Conservation (phyloP, 345 rosid species). For the Arabidopsis suecica region DNA sequence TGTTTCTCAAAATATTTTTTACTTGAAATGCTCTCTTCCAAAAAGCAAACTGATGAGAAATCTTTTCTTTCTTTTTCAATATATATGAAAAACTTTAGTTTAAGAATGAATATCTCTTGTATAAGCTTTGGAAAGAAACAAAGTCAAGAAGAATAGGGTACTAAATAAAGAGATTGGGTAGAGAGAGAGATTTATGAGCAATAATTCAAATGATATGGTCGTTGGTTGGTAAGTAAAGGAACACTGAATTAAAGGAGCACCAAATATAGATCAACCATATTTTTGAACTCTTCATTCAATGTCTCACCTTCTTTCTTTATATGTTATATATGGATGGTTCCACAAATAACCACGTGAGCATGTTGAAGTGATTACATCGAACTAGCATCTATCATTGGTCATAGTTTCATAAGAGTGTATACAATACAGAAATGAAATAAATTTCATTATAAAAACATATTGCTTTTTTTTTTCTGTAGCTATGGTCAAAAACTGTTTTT, state of each 20-base stretch:
- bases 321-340: not conserved
- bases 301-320: constrained; percentile 16
- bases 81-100: not conserved
- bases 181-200: constrained; percentile 20
- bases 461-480: not conserved
- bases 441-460: not conserved
- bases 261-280: constrained; percentile 43
- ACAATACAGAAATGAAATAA: constrained; percentile 3
- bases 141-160: not conserved
- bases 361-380: not conserved
- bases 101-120: not conserved
- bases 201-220: constrained; percentile 19
- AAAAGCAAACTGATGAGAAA: not conserved
- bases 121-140: not conserved
- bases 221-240: constrained; percentile 40
- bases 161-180: not conserved
- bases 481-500: constrained; percentile 1
- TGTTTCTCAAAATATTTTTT: not conserved
- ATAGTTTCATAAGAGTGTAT: not conserved
- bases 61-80: not conserved
- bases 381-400: not conserved
- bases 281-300: constrained; percentile 31
- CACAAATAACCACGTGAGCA: not conserved
- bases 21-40: not conserved
- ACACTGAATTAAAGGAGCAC: constrained; percentile 24